Evolutionary conservation across 176 grass and related monocot genomes (phyloP), one percentile per base, ranked within the genome.

Genomic region (Oryza nivara): DNA sequence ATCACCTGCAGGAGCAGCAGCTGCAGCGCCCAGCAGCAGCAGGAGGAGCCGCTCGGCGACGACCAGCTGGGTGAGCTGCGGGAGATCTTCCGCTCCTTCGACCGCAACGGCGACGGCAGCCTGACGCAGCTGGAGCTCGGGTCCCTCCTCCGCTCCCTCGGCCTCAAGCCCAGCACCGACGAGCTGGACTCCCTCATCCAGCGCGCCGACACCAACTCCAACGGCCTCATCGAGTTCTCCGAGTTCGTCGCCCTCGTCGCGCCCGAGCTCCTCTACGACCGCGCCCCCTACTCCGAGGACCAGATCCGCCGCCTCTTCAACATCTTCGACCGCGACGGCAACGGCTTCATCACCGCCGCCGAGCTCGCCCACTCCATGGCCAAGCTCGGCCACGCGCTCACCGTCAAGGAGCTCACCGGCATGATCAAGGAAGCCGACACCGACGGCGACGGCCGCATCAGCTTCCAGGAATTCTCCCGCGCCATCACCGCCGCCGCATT

Each of bases 391-490:
- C 93, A 96, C 70, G 89, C 96, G 6, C 89, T 96, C 75, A 96
- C 93, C 16, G 89, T 76, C 76, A 90, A 92, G 72, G 96, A 98
- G 86, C 96, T 98, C 87, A 98, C 91, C 0, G 91, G 93, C 49
- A 96, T 98, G 96, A 98, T 98, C 79, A 90, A 98, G 81, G 93
- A 98, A 78, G 96, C 96, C 7, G 93, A 98, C 86, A 94, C 80
- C 7, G 96, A 98, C 60, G 91, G 91, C 11, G 96, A 98, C 16
- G 96, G 93, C 7, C 86, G 85, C 20, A 98, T 98, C 80, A 92
- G 81, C 83, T 98, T 95, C 77, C 75, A 83, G 56, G 96, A 98
- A 86, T 98, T 98, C 88, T 92, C 93, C 7, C 88, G 87, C 68
- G 96, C 96, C 79, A 95, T 98, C 86, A 94, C 91, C 12, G 89